Evolutionary conservation across 257 asterid genomes (phyloP), one percentile per base, ranked within the genome.

Genomic region (Jasminum sambac): DNA sequence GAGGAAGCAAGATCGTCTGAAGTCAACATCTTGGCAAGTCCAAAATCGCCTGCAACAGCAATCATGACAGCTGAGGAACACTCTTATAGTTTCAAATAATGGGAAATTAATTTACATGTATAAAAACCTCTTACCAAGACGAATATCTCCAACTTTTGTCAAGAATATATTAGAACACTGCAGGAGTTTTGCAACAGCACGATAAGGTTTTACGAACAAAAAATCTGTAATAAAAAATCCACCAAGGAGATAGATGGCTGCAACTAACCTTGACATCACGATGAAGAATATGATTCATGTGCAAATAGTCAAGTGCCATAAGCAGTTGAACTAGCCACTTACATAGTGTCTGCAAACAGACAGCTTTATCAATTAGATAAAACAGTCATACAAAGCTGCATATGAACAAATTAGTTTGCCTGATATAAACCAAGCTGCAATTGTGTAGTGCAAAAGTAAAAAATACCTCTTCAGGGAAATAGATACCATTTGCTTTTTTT

Each of bases 81-180:
- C 62, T 55, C 19, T 55, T 55, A 21, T 9, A 14, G 68, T 79
- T 67, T 40, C 72, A 39, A 63, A 63, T 16, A 61, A 64, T 43
- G 66, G 61, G 75, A 19, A 59, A 34, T 11, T 25, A 26, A 42
- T 40, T 48, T 57, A 21, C 25, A 67, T 34, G 63, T 60, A 48
- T 11, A 50, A 66, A 48, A 62, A 67, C 13, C 63, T 48, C 89
- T 86, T 82, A 87, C 98, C 98, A 63, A 92, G 96, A 72, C 96
- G 90, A 73, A 92, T 87, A 57, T 90, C 95, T 81, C 86, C 92
- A 74, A 86, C 96, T 88, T 86, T 92, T 39, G 88, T 90, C 70
- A 92, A 78, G 82, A 92, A 92, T 79, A 92, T 92, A 78, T 92
- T 92, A 38, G 98, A 92, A 80, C 98, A 92, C 98, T 92, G 96